phyloP scores from a whole-genome alignment of 495 filamentous ascomycete genomes.

The Hyaloscypha finlandica region DNA sequence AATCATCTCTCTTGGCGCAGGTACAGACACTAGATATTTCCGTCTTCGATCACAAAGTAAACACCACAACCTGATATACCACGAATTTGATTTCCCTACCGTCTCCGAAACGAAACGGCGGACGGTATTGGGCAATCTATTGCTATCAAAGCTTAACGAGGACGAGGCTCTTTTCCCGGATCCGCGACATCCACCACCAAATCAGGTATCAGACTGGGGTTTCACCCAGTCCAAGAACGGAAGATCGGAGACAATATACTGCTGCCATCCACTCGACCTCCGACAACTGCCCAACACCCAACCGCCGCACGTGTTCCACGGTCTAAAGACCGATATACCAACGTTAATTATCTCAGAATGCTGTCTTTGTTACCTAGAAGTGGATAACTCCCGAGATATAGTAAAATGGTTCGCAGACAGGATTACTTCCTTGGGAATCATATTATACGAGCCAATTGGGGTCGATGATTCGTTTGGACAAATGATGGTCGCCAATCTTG shows the following conservation, averaged over 20 bases:
- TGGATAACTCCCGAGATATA: slow-evolving; percentile 59
- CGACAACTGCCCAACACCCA: slow-evolving; percentile 51
- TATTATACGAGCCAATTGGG: slow-evolving; percentile 88
- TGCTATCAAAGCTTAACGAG: slow-evolving; percentile 6
- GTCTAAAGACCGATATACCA: slow-evolving; percentile 53
- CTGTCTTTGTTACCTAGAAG: slow-evolving; percentile 84
- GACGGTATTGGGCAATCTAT: slow-evolving; percentile 17
- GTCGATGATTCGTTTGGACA: slow-evolving; percentile 83
- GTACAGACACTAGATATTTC: slow-evolving; percentile 87
- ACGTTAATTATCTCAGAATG: slow-evolving; percentile 91
- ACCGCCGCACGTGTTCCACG: slow-evolving; percentile 25
- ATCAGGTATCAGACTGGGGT: slow-evolving; percentile 21
- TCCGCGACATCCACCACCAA: not conserved
- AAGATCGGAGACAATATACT: slow-evolving; percentile 53
- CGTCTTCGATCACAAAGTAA: slow-evolving; percentile 48
- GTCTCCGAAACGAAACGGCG: slow-evolving; percentile 51
- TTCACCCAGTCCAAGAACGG: slow-evolving; percentile 8
- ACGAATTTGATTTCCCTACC: slow-evolving; percentile 87
- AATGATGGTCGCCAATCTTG: slow-evolving; percentile 90
- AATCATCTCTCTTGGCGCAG: slow-evolving; percentile 91
- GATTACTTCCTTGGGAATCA: slow-evolving; percentile 57
- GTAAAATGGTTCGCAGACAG: slow-evolving; percentile 65
- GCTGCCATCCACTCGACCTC: slow-evolving; percentile 82
- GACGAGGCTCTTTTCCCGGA: slow-evolving; percentile 4
- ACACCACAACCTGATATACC: slow-evolving; percentile 63